phyloP scores from a whole-genome alignment of 2,329 filamentous ascomycete species.

The Arachnopeziza araneosa region DNA sequence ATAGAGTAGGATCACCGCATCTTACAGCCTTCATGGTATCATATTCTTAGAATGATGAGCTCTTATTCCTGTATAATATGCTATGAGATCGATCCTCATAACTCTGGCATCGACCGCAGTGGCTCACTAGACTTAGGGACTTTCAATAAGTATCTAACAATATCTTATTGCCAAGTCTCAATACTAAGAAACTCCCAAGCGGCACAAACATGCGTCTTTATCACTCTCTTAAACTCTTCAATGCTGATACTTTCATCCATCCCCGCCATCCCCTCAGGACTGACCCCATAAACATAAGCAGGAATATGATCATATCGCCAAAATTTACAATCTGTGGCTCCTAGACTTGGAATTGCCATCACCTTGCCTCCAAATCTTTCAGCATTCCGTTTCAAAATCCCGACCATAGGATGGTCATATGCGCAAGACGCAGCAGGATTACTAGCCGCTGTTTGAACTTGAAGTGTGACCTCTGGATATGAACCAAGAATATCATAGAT shows the following conservation, averaged over 20 bases:
- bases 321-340: constrained; percentile 38
- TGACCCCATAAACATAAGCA: constrained; percentile 33
- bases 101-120: no score
- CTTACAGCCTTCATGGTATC: no score
- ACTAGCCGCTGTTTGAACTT: constrained; percentile 31
- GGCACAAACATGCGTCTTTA: constrained; percentile 29
- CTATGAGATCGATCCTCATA: no score
- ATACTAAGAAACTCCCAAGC: constrained; percentile 29
- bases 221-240: constrained; percentile 28
- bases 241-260: constrained; percentile 26
- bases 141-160: no score
- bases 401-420: constrained; percentile 32
- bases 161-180: neutral
- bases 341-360: constrained; percentile 33
- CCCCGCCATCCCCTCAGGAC: constrained; percentile 23
- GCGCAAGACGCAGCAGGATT: constrained; percentile 31
- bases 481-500: constrained; percentile 27
- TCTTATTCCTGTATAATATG: no score
- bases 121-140: no score
- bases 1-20: no score
- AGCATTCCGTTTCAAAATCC: constrained; percentile 26
- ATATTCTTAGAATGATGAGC: no score
- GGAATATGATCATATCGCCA: constrained; percentile 34
- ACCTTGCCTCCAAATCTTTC: constrained; percentile 25
- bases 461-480: constrained; percentile 28